A percentile compares a stretch with the other conserved stretches of the same genome.
These are phyloP conservation scores for Coelastrella sp. DNA, from an alignment of 139 green algal species.

Conservation along the genomic window DNA sequence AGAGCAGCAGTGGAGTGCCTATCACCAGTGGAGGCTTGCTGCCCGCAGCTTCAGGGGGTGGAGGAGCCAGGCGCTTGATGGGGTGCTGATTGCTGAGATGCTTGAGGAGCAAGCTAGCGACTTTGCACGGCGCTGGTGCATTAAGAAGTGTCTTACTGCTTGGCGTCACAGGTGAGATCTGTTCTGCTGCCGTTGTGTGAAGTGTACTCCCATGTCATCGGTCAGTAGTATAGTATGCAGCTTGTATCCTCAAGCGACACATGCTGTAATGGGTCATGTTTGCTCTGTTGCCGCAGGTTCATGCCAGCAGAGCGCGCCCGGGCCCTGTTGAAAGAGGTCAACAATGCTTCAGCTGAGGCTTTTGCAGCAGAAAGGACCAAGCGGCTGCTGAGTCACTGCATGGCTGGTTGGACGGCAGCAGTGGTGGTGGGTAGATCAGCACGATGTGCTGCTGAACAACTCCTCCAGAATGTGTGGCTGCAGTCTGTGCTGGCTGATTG, in stretches of 20 bases:
- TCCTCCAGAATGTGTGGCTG: conserved; percentile 22
- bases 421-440: conserved; percentile 23
- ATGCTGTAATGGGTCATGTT: no score
- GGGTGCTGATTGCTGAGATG: neutral
- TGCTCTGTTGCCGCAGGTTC: neutral
- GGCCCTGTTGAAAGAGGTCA: neutral
- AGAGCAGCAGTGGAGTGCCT: conserved; percentile 30
- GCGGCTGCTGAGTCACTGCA: conserved; percentile 32
- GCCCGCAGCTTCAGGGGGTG: neutral
- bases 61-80: neutral
- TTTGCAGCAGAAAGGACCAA: conserved; percentile 15
- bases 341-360: neutral
- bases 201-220: no score
- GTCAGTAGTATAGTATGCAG: no score
- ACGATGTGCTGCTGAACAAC: neutral
- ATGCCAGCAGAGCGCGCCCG: neutral
- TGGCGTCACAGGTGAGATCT: neutral
- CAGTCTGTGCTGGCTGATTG: neutral
- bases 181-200: neutral
- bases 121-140: neutral
- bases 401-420: conserved; percentile 26
- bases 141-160: neutral
- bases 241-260: no score
- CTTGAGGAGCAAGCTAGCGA: neutral
- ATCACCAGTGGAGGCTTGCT: neutral